phyloP scores from a whole-genome alignment of 1,139 yeast genomes.

The Yamadazyma atmosphaerica region DNA sequence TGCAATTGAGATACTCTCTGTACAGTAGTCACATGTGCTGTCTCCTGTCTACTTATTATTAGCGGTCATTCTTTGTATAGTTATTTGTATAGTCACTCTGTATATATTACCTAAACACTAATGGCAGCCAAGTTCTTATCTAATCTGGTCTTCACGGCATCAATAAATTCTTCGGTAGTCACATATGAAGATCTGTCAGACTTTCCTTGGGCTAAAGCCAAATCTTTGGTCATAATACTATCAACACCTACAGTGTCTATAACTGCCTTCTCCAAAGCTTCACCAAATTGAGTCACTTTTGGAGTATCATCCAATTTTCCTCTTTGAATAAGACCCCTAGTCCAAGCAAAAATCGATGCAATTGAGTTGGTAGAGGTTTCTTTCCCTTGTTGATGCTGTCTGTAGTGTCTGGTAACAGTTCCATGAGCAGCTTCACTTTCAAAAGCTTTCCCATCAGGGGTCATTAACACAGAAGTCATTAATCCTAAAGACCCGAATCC shows the following conservation, averaged over 20 bases:
- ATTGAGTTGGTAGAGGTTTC: conserved; percentile 98
- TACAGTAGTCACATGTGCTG: not conserved
- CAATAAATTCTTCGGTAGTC: conserved; percentile 87
- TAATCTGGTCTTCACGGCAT: conserved; percentile 52
- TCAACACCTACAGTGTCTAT: conserved; percentile 83
- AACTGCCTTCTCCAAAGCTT: conserved; percentile 76
- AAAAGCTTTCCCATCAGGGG: conserved; percentile 94
- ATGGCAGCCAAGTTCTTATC: conserved; percentile 10
- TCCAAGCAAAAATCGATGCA: conserved; percentile 98
- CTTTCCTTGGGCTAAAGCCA: conserved; percentile 85
- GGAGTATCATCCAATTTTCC: conserved; percentile 87
- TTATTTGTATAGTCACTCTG: too few species aligned
- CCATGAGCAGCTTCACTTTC: conserved; percentile 98
- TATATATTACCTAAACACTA: too few species aligned
- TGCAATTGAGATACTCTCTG: not conserved
- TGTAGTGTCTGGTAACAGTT: conserved; percentile 93
- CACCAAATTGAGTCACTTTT: conserved; percentile 77
- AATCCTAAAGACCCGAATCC: conserved; percentile 96
- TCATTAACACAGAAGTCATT: conserved; percentile 91
- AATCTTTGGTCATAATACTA: conserved; percentile 92
- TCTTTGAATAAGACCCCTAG: conserved; percentile 88
- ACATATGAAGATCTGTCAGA: conserved; percentile 80
- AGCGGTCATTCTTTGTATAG: too few species aligned
- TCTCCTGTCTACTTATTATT: too few species aligned
- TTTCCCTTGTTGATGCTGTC: conserved; percentile 93